phyloP scores from a whole-genome alignment of 345 rosid species.

The Mallotus nudiflorus region DNA sequence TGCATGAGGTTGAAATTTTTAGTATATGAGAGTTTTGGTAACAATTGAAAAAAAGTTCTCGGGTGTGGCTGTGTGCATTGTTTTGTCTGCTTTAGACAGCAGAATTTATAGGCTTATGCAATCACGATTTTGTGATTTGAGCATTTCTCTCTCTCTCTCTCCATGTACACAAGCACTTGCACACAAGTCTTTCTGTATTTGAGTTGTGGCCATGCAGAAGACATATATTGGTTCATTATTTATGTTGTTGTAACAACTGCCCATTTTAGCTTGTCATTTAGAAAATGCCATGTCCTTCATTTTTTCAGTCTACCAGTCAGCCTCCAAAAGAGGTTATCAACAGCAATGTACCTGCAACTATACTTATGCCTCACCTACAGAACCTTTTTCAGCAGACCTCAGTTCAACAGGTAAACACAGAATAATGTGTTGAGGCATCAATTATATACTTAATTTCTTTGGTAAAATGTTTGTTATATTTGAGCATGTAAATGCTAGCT shows the following conservation, averaged over 20 bases:
- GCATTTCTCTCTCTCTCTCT: not conserved
- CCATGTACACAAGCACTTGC: not conserved
- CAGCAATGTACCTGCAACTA: constrained; percentile 40
- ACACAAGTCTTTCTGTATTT: not conserved
- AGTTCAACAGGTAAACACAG: constrained; percentile 68
- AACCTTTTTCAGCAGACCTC: constrained; percentile 84
- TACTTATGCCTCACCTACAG: constrained; percentile 78
- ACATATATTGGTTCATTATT: not conserved
- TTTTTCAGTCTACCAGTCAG: constrained; percentile 59
- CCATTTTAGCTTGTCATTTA: not conserved
- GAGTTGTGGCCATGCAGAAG: not conserved
- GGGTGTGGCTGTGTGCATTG: not conserved
- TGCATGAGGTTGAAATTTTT: not conserved
- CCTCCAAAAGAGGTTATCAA: constrained; percentile 53
- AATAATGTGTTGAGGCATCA: not conserved
- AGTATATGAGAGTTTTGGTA: not conserved
- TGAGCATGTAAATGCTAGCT: not conserved
- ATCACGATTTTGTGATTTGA: not conserved
- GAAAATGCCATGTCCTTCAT: not conserved
- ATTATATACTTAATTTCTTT: not conserved
- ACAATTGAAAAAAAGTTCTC: not conserved
- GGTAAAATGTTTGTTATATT: not conserved
- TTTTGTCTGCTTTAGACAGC: not conserved
- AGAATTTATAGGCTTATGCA: not conserved
- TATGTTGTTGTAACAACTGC: not conserved